Percentiles rank a stretch among this genome's conserved stretches.
These are phyloP conservation scores for Suillus alpinus DNA, from an alignment of 768 basidiomycete genomes.

Conservation along the genomic window DNA sequence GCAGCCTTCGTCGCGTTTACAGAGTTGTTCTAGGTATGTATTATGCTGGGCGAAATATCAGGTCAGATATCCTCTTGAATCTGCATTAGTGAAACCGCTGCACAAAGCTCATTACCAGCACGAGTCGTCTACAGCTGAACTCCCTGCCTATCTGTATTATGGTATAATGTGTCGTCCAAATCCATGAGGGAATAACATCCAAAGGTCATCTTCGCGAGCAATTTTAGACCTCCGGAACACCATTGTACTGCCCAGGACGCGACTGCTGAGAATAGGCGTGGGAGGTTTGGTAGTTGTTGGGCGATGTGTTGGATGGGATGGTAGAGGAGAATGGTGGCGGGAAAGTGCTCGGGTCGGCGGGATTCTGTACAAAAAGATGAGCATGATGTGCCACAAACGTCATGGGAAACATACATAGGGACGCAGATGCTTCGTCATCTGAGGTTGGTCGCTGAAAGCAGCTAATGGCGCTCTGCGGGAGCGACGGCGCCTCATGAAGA, in stretches of 20 bases:
- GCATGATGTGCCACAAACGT: background rate
- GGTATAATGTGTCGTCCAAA: background rate
- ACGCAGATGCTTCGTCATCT: conserved; percentile 18
- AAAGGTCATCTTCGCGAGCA: background rate
- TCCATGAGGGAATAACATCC: background rate
- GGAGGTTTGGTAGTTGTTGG: conserved; percentile 9
- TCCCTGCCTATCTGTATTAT: background rate
- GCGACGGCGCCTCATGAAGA: conserved; percentile 29
- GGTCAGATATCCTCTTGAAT: background rate
- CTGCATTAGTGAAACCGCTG: background rate
- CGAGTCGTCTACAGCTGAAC: background rate
- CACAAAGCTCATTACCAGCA: background rate
- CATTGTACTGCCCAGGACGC: conserved; percentile 17
- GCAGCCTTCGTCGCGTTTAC: background rate
- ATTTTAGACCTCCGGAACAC: conserved; percentile 23
- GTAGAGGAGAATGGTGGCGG: conserved; percentile 20
- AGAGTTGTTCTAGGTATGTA: background rate
- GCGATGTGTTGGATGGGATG: conserved; percentile 3
- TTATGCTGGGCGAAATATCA: background rate
- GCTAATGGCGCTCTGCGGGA: conserved; percentile 17
- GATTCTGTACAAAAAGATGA: conserved; percentile 22
- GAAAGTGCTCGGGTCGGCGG: conserved; percentile 36
- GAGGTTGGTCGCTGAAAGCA: background rate
- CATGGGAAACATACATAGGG: conserved; percentile 24
- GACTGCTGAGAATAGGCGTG: conserved; percentile 2